These are phyloP conservation scores for Gossypium gossypioides DNA, from an alignment of 441 rosid genomes.

Conservation along the genomic window DNA sequence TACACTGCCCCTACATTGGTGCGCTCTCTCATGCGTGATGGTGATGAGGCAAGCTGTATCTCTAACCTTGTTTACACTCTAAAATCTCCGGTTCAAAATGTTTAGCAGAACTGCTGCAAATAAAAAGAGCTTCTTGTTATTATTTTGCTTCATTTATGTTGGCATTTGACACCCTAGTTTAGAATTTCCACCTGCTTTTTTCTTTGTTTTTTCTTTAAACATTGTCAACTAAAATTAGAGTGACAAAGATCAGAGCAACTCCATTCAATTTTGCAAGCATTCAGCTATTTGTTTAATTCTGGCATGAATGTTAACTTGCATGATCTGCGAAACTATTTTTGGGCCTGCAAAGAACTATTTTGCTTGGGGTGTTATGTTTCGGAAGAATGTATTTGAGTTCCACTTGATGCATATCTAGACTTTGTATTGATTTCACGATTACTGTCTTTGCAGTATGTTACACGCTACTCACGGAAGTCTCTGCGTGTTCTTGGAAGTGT, in stretches of 20 bases:
- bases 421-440: constrained; percentile 15
- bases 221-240: background rate
- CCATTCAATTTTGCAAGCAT: constrained; percentile 8
- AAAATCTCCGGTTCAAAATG: constrained; percentile 9
- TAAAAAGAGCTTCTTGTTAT: background rate
- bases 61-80: constrained; percentile 14
- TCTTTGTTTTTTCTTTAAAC: constrained; percentile 1
- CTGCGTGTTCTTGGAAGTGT: constrained; percentile 91
- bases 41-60: constrained; percentile 50
- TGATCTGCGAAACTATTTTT: background rate
- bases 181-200: background rate
- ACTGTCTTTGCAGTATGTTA: constrained; percentile 55
- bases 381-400: background rate
- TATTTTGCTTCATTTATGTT: background rate
- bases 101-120: background rate
- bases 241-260: background rate
- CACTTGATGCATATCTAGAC: background rate
- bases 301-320: background rate
- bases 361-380: background rate
- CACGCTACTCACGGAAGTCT: constrained; percentile 73
- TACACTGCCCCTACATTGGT: constrained; percentile 93
- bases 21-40: constrained; percentile 96
- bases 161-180: background rate
- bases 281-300: background rate
- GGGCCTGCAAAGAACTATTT: background rate